Evolutionary conservation across 345 rosid genomes (phyloP), one percentile per base, ranked within the genome.

Genomic region (Dipteronia sinensis): DNA sequence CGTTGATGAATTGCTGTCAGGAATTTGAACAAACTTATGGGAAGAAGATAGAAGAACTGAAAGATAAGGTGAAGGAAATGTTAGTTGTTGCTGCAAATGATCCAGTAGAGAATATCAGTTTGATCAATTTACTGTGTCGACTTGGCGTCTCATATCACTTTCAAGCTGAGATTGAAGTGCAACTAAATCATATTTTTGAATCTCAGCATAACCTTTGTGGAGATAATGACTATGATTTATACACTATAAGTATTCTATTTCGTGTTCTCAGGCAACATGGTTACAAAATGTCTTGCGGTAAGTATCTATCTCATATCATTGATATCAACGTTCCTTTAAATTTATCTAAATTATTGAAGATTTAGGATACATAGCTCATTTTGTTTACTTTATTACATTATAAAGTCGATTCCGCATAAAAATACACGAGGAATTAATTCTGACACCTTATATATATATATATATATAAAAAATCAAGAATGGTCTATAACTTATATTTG

Each of bases 141-240:
- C 76, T 72, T 55, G 76, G 76, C 6, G 44, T 72, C 23, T 72
- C 76, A 0, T 72, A 72, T 34, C 64, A 72, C 22, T 72, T 72
- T 29, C 64, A 72, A 20, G 6, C 4, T 5, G n/a, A 51, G 40
- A 72, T 72, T 44, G 64, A 56, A 55, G 22, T 13, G 34, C 64
- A 22, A 0, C 11, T 53, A 11, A 9, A 58, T 0, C 4, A 27
- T 10, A 11, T 49, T 47, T 51, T 46, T 22, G 16, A 44, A n/a
- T 13, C 16, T 69, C 53, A 67, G 11, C 20, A 4, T 3, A 69
- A 31, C 53, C 10, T 22, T 27, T 3, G 17, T 6, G 42, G 6
- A 10, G 16, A 13, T 1, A 27, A 53, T 11, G 42, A 71, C 11
- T 71, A 51, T 71, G 74, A 71, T 31, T 22, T 72, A 19, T 72